These are phyloP conservation scores for Rhodosorus marinus DNA, from an alignment of 23 red algal species.

Conservation along the genomic window DNA sequence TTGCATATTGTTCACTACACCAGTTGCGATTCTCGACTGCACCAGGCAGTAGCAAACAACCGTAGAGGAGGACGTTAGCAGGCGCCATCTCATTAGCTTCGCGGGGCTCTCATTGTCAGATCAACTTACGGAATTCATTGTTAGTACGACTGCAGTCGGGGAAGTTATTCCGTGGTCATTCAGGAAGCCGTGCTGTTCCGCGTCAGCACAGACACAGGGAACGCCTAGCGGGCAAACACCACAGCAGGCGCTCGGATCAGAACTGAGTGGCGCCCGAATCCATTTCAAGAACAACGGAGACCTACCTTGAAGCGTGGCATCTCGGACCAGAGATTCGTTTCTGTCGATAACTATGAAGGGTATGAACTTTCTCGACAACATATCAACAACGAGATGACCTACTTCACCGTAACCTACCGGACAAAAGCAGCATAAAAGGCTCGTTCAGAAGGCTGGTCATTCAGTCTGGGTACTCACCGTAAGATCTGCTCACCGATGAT, in stretches of 20 bases:
- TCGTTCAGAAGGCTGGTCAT: neutral
- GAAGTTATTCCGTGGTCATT: conserved; percentile 14
- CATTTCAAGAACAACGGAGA: too few species aligned
- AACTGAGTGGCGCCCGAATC: too few species aligned
- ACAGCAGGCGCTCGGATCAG: too few species aligned
- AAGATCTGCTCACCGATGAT: neutral
- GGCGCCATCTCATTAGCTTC: conserved; percentile 4
- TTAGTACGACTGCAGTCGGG: conserved; percentile 47
- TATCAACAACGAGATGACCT: conserved; percentile 58
- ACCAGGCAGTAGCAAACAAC: too few species aligned
- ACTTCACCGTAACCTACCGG: conserved; percentile 51
- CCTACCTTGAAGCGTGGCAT: conserved; percentile 15
- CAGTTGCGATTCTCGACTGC: conserved; percentile 13
- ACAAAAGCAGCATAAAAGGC: conserved; percentile 33
- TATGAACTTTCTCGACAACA: conserved; percentile 73
- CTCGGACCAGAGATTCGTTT: conserved; percentile 22
- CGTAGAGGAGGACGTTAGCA: neutral
- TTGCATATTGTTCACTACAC: conserved; percentile 24
- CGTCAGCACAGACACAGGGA: conserved; percentile 44
- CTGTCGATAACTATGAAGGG: conserved; percentile 60
- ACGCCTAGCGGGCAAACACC: too few species aligned
- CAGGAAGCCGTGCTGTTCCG: conserved; percentile 13
- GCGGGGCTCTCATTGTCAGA: too few species aligned
- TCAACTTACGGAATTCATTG: too few species aligned
- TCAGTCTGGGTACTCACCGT: neutral